Evolutionary conservation across 306 rosid genomes (phyloP).

Genomic region (Lotus japonicus): DNA sequence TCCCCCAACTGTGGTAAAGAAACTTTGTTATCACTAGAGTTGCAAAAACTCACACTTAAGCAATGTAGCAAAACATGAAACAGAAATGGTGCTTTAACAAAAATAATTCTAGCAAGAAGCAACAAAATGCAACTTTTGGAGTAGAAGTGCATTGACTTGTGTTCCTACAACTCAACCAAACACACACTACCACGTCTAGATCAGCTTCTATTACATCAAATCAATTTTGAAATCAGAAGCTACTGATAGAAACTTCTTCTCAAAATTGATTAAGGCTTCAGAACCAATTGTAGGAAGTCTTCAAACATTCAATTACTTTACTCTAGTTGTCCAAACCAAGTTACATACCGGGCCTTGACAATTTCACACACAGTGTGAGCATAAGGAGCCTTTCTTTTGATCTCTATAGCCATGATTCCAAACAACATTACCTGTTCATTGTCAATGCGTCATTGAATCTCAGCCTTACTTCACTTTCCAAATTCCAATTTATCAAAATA

Average conservation of each 20-base stretch:
- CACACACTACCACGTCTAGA: no score
- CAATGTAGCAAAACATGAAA: neutral
- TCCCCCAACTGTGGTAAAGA: conserved; percentile 75
- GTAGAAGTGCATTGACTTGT: no score
- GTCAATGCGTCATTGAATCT: neutral
- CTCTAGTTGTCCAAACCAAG: neutral
- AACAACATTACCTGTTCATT: conserved; percentile 67
- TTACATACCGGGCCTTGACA: conserved; percentile 78
- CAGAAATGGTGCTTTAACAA: no score
- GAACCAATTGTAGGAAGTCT: no score
- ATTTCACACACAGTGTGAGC: conserved; percentile 96
- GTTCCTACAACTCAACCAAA: no score
- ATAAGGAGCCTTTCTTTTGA: conserved; percentile 90
- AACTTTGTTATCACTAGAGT: conserved; percentile 6
- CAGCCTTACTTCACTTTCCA: neutral
- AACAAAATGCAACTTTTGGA: no score
- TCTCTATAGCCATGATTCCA: conserved; percentile 95
- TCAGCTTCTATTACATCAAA: no score
- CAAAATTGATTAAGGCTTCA: no score
- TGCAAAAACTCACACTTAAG: neutral
- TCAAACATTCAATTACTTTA: no score
- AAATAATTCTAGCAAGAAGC: no score
- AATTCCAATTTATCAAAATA: neutral
- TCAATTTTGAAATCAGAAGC: no score
- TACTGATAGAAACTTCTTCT: no score